phyloP scores from a whole-genome alignment of 1,139 yeast genomes.

The Hemisphaericaspora xylofermentans region DNA sequence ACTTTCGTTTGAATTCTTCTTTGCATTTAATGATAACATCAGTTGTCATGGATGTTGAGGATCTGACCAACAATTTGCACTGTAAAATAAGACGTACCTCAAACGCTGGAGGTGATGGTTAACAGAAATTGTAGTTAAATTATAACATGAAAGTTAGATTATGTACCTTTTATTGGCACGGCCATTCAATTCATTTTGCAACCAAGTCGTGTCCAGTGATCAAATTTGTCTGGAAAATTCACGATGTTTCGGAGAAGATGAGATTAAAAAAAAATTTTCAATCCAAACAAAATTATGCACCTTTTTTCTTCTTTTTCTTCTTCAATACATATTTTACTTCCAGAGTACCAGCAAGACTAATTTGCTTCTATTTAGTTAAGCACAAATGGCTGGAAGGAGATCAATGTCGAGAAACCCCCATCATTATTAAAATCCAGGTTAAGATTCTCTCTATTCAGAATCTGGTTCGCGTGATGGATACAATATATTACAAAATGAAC shows the following conservation, averaged over 20 bases:
- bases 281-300: slow-evolving; percentile 3
- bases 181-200: too few relatives aligned
- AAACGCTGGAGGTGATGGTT: too few relatives aligned
- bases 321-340: slow-evolving; percentile 39
- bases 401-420: slow-evolving; percentile 20
- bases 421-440: slow-evolving; percentile 38
- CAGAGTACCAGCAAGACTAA: slow-evolving; percentile 54
- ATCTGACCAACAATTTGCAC: too few relatives aligned
- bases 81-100: too few relatives aligned
- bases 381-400: slow-evolving; percentile 58
- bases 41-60: too few relatives aligned
- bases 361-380: slow-evolving; percentile 40
- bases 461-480: slow-evolving; percentile 51
- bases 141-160: too few relatives aligned
- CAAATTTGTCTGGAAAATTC: not conserved
- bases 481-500: too few relatives aligned
- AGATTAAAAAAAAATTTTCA: slow-evolving; percentile 5
- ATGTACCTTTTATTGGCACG: too few relatives aligned
- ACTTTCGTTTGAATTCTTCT: too few relatives aligned
- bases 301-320: slow-evolving; percentile 17
- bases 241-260: not conserved
- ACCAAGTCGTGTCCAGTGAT: not conserved
- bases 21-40: too few relatives aligned
- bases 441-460: slow-evolving; percentile 12
- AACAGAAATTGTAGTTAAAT: too few relatives aligned